Percentiles rank a stretch among this genome's conserved stretches.
Conservation (phyloP, 2,329 filamentous ascomycete genomes). For the Emergomyces pasteurianus region DNA sequence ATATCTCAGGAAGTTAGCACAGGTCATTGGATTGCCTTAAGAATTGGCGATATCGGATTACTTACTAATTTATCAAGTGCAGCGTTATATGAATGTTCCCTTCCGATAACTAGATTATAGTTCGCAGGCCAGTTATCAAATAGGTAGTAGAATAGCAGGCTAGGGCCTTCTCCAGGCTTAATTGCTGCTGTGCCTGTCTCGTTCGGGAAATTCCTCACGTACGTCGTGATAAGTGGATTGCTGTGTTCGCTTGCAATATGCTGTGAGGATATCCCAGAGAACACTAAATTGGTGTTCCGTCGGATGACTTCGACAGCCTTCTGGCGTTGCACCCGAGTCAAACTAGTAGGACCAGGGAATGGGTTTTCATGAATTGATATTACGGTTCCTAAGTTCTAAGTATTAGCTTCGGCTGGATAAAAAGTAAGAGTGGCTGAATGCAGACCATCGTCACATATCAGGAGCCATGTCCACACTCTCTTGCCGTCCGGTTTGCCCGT, state of each 20-base stretch:
- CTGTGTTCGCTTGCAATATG: conserved; percentile 36
- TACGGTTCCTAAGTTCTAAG: conserved; percentile 44
- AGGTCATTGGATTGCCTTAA: neutral
- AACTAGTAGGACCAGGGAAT: conserved; percentile 36
- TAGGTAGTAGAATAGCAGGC: conserved; percentile 54
- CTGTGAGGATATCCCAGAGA: conserved; percentile 47
- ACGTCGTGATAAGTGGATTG: conserved; percentile 39
- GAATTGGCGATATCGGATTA: neutral
- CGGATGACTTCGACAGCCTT: conserved; percentile 31
- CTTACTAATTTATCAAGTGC: conserved; percentile 40
- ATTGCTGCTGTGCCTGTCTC: conserved; percentile 22
- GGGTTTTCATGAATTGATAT: conserved; percentile 56
- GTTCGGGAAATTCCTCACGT: conserved; percentile 29
- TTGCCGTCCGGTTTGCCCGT: conserved; percentile 36
- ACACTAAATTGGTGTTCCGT: conserved; percentile 49
- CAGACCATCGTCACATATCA: conserved; percentile 52
- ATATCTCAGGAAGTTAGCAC: neutral
- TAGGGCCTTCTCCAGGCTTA: conserved; percentile 42
- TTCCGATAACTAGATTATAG: conserved; percentile 47
- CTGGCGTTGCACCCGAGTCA: conserved; percentile 17
- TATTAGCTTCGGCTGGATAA: neutral
- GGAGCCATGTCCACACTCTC: conserved; percentile 59
- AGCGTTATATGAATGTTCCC: conserved; percentile 40
- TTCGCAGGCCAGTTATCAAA: conserved; percentile 57
- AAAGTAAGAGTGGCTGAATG: neutral